Base-by-base conservation (phyloP, 2,329 filamentous ascomycete genomes). In the Cytospora chrysosperma region DNA sequence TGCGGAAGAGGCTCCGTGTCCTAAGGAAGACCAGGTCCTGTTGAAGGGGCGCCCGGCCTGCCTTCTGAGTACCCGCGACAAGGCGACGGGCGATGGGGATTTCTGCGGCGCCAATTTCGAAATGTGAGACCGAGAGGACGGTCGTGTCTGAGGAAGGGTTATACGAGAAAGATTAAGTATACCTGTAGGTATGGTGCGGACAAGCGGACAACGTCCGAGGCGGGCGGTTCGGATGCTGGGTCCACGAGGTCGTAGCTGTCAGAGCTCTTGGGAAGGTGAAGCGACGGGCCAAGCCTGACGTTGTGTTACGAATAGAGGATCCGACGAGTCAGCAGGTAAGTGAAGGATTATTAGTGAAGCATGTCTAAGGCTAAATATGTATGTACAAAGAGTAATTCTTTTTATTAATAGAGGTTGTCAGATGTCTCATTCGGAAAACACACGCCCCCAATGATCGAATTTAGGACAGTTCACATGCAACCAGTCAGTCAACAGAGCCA, bases 1-100 rank as follows among this genome's bases (percentile, higher is more conserved):
- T 59, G 67, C 66, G 64, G 2, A 40, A 52, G 63, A 62, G 49
- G 52, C 49, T 27, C 56, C 59, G 24, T n/a, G 43, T 61, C 56
- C 56, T 37, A 56, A 54, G 26, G 59, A 62, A 56, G 56, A 67
- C 65, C 65, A 67, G 49, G 52, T 62, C 63, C 65, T 62, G 56
- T 50, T 28, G 60, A 56, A 63, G 59, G 50, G 50, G 62, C 65
- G 63, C 59, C 60, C 56, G 43, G 56, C 62, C 40, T 59, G 60
- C 52, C 57, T 63, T 19, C 32, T 59, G 27, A 51, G 32, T 59
- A 60, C 56, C 54, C 63, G 60, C 56, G 59, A 61, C 59, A 62
- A 63, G 53, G 63, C 55, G 50, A 32, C 32, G 34, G 43, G 17
- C 15, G 56, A 32, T 21, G n/a, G 21, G 30, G 32, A 55, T 28